Base-by-base conservation (phyloP, 2,329 filamentous ascomycete genomes). In the Alternaria sp. region DNA sequence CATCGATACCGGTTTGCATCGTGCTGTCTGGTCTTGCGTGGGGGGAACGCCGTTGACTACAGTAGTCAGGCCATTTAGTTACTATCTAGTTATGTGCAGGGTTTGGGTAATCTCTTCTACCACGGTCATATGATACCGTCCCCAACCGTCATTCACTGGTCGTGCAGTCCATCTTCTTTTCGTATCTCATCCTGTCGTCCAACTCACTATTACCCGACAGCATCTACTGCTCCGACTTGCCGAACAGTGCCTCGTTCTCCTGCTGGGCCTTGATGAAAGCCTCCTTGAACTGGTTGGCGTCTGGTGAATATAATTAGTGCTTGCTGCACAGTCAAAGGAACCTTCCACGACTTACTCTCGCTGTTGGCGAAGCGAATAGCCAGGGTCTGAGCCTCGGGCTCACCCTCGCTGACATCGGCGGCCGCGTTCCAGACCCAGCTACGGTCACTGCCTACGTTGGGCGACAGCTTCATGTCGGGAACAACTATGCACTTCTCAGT, bases 351-450 rank as follows among this genome's bases (percentile, higher is more conserved):
- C 74, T 69, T 85, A 97, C 93, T 98, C 78, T 99, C 95, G 70
- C 91, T 90, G 85, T 98, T 99, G 82, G 90, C 94, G 75, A 99
- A 97, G 70, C 95, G 93, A 73, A 99, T 98, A 67, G 95, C 95
- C 74, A 99, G 86, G 54, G 95, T 99, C 75, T 93, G 90, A 55
- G 93, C 92, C 85, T 99, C 95, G 65, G 95, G 91, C 84, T 97
- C 94, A 63, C 95, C 95, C 85, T 99, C 95, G 76, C 92, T 97
- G 72, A 98, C 94, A 85, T 99, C 95, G 68, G 95, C 95, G 58
- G 93, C 90, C 60, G 93, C 94, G 77, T 97, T 98, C 95, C 95
- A 99, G 69, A 99, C 95, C 95, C 95, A 99, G 83, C 91, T 96
- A 80, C 95, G 91, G 84, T 99, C 95, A 74, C 92, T 96, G 75